Evolutionary conservation across 139 green algal species (phyloP), one percentile per base, ranked within the genome.

Genomic region (Marvania coccoides): DNA sequence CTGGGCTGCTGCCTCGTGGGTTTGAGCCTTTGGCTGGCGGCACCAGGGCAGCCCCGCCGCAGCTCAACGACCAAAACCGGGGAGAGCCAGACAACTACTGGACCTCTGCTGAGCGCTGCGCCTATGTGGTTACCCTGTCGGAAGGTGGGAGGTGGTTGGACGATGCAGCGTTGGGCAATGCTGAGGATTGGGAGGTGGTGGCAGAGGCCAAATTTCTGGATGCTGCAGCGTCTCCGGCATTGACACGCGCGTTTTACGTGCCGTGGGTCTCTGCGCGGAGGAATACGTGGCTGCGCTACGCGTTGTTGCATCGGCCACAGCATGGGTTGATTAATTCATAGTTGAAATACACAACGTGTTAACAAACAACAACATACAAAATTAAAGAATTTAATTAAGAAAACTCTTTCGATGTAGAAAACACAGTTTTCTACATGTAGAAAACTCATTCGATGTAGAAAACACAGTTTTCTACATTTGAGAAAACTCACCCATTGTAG

Each of bases 1-100:
- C 61, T n/a, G 78, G 78, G 24, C 68, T 85, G 53, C 67, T 87
- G 24, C 80, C 80, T 2, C 31, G 70, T 0, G 62, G 67, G 35
- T 87, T 87, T 47, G 38, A 76, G 7, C 7, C 31, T 3, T 23
- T 2, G 1, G 36, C 69, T 65, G 77, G 77, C 26, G 85, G 85
- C 26, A 92, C 83, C 0, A 47, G 39, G 4, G 72, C 73, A 24
- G 69, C 81, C 0, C 73, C 85, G 1, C 6, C 28, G 0, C 40
- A 90, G 31, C 79, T 93, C 31, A 93, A 93, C 47, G 65, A 83
- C 57, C 48, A 60, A n/a, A 85, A 87, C 56, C 30, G 26, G 9
- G 45, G 63, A 56, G 71, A 81, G 29, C 63, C 71, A 3, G 42
- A n/a, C 19, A 81, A 78, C 51, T 76, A 65, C 47, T 78, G 58